Percentiles rank a stretch among this genome's conserved stretches.
These are phyloP conservation scores for Naematelia aurantialba DNA, from an alignment of 768 basidiomycete genomes.

Conservation along the genomic window DNA sequence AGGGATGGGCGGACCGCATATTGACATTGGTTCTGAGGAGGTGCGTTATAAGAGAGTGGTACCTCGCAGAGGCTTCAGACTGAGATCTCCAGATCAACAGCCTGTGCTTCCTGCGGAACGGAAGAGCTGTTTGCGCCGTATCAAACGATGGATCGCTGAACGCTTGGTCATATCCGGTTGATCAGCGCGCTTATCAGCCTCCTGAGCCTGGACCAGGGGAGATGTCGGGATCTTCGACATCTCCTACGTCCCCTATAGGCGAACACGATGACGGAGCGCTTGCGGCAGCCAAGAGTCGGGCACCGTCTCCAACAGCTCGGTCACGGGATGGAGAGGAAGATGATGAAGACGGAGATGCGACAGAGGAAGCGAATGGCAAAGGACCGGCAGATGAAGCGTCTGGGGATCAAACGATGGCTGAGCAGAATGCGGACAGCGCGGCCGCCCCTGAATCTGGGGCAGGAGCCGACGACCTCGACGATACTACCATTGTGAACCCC, in stretches of 20 bases:
- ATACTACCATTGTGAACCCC: background rate
- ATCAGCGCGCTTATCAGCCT: background rate
- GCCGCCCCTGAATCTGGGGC: background rate
- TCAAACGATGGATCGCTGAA: conserved; percentile 40
- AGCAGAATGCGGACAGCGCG: background rate
- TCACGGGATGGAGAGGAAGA: background rate
- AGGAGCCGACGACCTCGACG: background rate
- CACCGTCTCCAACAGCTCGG: background rate
- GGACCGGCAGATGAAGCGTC: no score
- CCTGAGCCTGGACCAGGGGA: background rate
- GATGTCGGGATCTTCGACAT: background rate
- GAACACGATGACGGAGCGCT: background rate
- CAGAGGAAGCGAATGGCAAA: conserved; percentile 8
- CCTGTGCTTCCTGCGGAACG: conserved; percentile 34
- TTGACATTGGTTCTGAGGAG: conserved; percentile 38
- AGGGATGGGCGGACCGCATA: conserved; percentile 24
- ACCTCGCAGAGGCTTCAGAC: background rate
- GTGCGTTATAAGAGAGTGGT: conserved; percentile 18
- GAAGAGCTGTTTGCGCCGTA: conserved; percentile 37
- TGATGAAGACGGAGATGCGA: background rate
- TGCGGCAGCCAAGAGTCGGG: conserved; percentile 1
- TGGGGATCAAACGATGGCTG: background rate
- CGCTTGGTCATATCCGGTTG: conserved; percentile 31
- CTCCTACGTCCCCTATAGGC: background rate
- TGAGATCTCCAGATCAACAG: conserved; percentile 31